A percentile compares a stretch with the other conserved stretches of the same genome.
Conservation (phyloP, 2,329 filamentous ascomycete genomes). For the Talaromyces sp. region DNA sequence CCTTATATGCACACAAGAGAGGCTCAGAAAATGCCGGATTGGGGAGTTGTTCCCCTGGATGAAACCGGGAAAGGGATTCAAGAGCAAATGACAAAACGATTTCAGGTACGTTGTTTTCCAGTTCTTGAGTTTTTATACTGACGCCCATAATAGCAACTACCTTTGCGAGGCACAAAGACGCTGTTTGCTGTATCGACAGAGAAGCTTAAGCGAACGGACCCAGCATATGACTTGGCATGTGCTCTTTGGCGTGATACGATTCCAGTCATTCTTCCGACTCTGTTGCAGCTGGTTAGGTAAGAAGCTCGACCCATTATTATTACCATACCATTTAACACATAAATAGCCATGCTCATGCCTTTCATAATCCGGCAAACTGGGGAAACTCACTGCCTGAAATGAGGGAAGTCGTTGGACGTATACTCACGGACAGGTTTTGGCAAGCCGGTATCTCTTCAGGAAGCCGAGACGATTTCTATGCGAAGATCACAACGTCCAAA, state of each 20-base stretch:
- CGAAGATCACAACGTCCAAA: slow-evolving; percentile 82
- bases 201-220: slow-evolving; percentile 68
- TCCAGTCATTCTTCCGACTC: slow-evolving; percentile 73
- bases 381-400: slow-evolving; percentile 68
- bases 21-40: slow-evolving; percentile 74
- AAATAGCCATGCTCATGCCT: slow-evolving; percentile 75
- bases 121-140: slow-evolving; percentile 7
- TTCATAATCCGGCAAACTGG: slow-evolving; percentile 86
- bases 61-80: slow-evolving; percentile 75
- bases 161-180: slow-evolving; percentile 81
- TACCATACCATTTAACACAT: slow-evolving; percentile 11
- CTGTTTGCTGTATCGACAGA: slow-evolving; percentile 92
- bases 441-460: slow-evolving; percentile 95
- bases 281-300: slow-evolving; percentile 75
- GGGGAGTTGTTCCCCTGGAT: slow-evolving; percentile 73
- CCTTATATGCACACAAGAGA: slow-evolving; percentile 69
- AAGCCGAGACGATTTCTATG: slow-evolving; percentile 95
- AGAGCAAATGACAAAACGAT: slow-evolving; percentile 59
- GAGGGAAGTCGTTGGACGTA: slow-evolving; percentile 69
- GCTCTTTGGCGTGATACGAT: slow-evolving; percentile 81
- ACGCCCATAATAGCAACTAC: slow-evolving; percentile 53
- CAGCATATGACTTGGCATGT: slow-evolving; percentile 69
- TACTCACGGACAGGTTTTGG: slow-evolving; percentile 95
- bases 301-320: slow-evolving; percentile 9
- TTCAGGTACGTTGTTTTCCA: slow-evolving; percentile 4